Base-by-base conservation (phyloP, 495 filamentous ascomycete species). In the Neurospora sp. region DNA sequence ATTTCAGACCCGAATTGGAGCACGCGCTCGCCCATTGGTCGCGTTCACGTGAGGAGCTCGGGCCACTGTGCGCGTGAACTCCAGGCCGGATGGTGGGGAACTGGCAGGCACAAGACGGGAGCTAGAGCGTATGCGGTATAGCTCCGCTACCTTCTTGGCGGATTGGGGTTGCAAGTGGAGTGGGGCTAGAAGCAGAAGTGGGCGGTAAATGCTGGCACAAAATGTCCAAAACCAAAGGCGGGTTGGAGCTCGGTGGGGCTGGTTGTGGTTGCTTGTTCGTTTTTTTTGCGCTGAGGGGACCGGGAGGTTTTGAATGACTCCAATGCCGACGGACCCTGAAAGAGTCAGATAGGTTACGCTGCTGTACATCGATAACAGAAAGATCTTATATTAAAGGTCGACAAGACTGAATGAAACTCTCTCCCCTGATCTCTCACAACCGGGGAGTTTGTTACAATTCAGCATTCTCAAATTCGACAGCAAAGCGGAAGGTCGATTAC, bases 11-110 rank as follows among this genome's bases (percentile, higher is more conserved):
- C 39, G 35, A 69, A 70, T 71, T 72, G 54, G 66, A 38, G 66
- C 44, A 74, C 72, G 72, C 70, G 74, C 40, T 66, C 54, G 54
- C 27, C 54, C 54, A 66, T 66, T 66, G 70, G 23, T n/a, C 54
- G 54, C 2, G 20, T 75, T 79, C 78, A 79, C 78, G 78, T 79
- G 78, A 79, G 76, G 39, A 38, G 70, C 41, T 39, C 27, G 60
- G 11, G n/a, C 72, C 42, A 42, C 20, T 14, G 37, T 44, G 20
- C 40, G 18, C 60, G 72, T 70, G 27, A 69, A 69, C 20, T 39
- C 54, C 16, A 18, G 37, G 35, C 14, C 6, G 62, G 71, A 40
- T 62, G 71, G 71, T 72, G 60, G 40, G 54, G 14, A 46, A 16
- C 60, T 60, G 74, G 54, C 49, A 60, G 49, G 49, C 54, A 62